Evolutionary conservation across 2,329 filamentous ascomycete species (phyloP).

Genomic region (Epichloe baconii): DNA sequence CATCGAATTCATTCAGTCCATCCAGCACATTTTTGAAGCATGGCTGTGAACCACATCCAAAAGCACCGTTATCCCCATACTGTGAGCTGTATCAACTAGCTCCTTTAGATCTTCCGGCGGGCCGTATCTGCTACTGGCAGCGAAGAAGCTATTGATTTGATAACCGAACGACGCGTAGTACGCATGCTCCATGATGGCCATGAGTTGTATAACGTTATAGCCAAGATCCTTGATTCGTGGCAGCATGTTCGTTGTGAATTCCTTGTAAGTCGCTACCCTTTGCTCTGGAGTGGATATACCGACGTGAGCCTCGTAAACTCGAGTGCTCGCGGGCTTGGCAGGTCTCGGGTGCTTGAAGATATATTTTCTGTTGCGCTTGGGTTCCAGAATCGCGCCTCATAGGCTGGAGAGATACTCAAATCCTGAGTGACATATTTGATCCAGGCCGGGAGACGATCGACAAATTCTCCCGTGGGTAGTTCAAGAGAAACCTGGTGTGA

Average conservation of each 20-base stretch:
- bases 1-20: conserved; percentile 91
- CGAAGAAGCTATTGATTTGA: conserved; percentile 98
- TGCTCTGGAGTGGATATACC: conserved; percentile 90
- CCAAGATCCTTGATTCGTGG: conserved; percentile 81
- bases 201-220: conserved; percentile 96
- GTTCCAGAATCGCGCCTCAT: conserved; percentile 96
- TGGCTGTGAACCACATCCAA: conserved; percentile 96
- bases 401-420: conserved; percentile 73
- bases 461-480: conserved; percentile 62
- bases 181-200: conserved; percentile 98
- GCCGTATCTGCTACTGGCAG: conserved; percentile 89
- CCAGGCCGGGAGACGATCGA: conserved; percentile 88
- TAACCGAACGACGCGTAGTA: conserved; percentile 99
- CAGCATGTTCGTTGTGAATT: conserved; percentile 87
- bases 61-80: conserved; percentile 78
- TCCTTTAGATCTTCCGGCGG: conserved; percentile 91
- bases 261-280: conserved; percentile 86
- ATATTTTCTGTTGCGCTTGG: conserved; percentile 65
- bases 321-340: conserved; percentile 69
- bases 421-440: conserved; percentile 97
- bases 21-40: conserved; percentile 95
- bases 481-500: conserved; percentile 62
- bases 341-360: conserved; percentile 73
- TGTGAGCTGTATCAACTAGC: conserved; percentile 87
- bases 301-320: conserved; percentile 97